Evolutionary conservation across 2,329 filamentous ascomycete genomes (phyloP).

Genomic region (Penicillium brasilianum): DNA sequence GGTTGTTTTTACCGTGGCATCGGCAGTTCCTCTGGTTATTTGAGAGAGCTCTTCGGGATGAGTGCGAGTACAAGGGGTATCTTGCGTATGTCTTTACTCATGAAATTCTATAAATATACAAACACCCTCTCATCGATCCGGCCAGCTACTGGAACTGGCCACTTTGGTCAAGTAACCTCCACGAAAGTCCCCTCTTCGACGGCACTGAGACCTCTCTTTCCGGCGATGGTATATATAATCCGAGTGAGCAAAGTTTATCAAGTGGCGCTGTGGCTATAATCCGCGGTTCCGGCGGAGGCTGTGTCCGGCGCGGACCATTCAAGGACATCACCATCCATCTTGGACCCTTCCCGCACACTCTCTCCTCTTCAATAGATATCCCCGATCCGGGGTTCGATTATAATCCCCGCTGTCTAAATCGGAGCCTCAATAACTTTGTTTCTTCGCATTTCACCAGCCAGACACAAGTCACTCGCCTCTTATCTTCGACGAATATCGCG

Average conservation of each 20-base stretch:
- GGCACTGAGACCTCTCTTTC: constrained; percentile 52
- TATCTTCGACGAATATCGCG: constrained; percentile 31
- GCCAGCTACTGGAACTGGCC: constrained; percentile 54
- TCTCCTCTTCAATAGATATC: constrained; percentile 19
- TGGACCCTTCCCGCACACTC: constrained; percentile 31
- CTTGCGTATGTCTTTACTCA: constrained; percentile 23
- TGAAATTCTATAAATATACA: no score
- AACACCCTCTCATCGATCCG: not conserved
- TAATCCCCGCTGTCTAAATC: constrained; percentile 37
- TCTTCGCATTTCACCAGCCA: constrained; percentile 35
- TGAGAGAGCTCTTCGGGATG: constrained; percentile 37
- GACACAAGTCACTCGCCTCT: constrained; percentile 20
- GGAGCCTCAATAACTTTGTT: constrained; percentile 32
- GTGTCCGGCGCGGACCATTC: constrained; percentile 43
- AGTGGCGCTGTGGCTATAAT: constrained; percentile 47
- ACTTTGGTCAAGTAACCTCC: constrained; percentile 42
- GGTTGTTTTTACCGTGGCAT: constrained; percentile 40
- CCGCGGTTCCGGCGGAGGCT: constrained; percentile 45
- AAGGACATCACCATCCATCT: constrained; percentile 42
- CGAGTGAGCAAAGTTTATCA: constrained; percentile 25
- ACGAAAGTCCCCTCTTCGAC: constrained; percentile 54
- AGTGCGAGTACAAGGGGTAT: constrained; percentile 44
- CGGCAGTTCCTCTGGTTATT: constrained; percentile 37
- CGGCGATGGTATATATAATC: constrained; percentile 50
- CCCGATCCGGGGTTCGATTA: constrained; percentile 30